Evolutionary conservation across 495 filamentous ascomycete species (phyloP), one percentile per base, ranked within the genome.

Genomic region (Penicillium waksmanii): DNA sequence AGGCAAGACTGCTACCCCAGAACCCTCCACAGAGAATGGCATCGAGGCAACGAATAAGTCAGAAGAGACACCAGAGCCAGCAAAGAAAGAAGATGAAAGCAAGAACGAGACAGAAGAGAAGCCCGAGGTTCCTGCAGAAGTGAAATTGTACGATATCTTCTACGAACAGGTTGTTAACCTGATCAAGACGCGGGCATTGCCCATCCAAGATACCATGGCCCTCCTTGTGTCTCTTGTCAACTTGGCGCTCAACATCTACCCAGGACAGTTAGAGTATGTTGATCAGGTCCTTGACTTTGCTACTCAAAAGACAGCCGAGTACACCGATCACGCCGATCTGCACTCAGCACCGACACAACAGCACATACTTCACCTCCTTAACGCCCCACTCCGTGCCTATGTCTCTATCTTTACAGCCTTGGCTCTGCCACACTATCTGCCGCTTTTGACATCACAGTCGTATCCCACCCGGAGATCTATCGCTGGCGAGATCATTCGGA

Each of bases 61-160:
- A 34, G 65, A 69, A 55, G 67, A 72, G 44, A 33, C 55, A 17
- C 35, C 66, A 3, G 66, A 70, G 47, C 33, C 58, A 2, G 5
- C 51, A 13, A 49, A 65, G 51, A 56, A 66, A 44, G 50, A 62
- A 55, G 53, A 64, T 40, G 51, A 68, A 58, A 43, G 53, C 18
- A 51, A 65, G 12, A 66, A 62, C 42, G 62, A 57, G 5, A 61
- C 65, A 19, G 64, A 70, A 51, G 51, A 70, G 64, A 85, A 85
- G 25, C 75, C 86, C 61, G 87, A 83, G 18, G 89, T 95, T 65
- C 91, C 94, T 3, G 84, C 89, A 47, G 87, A 93, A 71, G 85
- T 96, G 52, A 94, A 89, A 73, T 84, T 98, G 10, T 98, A 97
- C 74, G 93, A 97, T 74, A 93, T 98, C 46, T 98, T 98, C 77